A percentile compares a stretch with the other conserved stretches of the same genome.
These are phyloP conservation scores for Hypoxylon trugodes DNA, from an alignment of 495 filamentous ascomycete genomes.

Conservation along the genomic window DNA sequence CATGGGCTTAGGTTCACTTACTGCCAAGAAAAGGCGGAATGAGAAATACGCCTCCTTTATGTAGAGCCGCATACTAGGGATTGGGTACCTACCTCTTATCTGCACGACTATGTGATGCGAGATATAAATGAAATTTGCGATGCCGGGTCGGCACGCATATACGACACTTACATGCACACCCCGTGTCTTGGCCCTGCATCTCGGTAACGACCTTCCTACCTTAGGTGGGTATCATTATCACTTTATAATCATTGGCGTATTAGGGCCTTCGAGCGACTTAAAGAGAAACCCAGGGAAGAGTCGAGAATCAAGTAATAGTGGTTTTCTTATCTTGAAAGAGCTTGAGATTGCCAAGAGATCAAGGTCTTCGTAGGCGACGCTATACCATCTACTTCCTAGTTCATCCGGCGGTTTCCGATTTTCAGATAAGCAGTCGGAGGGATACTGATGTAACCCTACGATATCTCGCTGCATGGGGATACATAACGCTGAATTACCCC, in stretches of 20 bases:
- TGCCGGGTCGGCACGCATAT: background rate
- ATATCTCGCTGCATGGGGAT: too few species aligned
- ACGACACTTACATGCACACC: background rate
- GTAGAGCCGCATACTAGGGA: constrained; percentile 7
- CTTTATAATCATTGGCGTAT: background rate
- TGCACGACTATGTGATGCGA: constrained; percentile 7
- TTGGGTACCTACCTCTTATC: background rate
- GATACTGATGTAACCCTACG: too few species aligned
- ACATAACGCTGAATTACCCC: too few species aligned
- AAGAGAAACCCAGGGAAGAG: background rate
- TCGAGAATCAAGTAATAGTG: background rate
- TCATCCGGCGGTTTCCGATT: too few species aligned
- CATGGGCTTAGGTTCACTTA: background rate
- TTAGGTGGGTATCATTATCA: background rate
- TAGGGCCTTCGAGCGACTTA: too few species aligned
- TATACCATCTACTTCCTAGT: too few species aligned
- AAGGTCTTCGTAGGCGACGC: too few species aligned
- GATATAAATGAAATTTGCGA: background rate
- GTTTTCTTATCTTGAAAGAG: constrained; percentile 1
- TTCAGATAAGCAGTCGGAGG: too few species aligned
- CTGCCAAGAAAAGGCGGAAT: background rate
- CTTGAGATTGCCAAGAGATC: too few species aligned
- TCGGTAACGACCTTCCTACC: constrained; percentile 8
- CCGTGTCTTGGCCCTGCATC: constrained; percentile 4
- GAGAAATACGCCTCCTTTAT: background rate